Conservation (phyloP, 371 early-diverging fungal species). For the Polyrhizophydium stewartii region DNA sequence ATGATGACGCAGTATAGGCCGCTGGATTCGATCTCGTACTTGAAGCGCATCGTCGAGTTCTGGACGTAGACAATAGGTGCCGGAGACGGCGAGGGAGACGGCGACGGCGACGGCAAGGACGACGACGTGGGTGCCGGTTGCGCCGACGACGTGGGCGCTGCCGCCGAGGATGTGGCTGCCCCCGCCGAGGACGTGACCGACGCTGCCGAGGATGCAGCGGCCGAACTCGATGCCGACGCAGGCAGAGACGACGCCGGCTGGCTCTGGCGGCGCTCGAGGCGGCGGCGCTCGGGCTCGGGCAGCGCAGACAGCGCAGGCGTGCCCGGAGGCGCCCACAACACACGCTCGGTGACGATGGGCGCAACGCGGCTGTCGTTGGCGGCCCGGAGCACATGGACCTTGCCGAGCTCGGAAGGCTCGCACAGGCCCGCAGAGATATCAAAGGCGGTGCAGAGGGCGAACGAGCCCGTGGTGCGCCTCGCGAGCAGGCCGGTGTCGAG, state of each 20-base stretch:
- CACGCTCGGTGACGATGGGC: not conserved
- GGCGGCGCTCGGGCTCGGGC: not conserved
- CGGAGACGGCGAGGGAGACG: not conserved
- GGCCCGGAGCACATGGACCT: not conserved
- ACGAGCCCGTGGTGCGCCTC: too few relatives aligned
- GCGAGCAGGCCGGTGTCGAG: not conserved
- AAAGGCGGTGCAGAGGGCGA: not conserved
- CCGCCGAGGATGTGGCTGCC: too few relatives aligned
- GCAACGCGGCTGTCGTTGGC: too few relatives aligned
- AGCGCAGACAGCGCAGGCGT: not conserved
- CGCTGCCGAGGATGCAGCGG: too few relatives aligned
- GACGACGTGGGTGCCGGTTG: not conserved
- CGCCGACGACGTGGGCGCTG: not conserved
- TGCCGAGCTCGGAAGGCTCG: not conserved
- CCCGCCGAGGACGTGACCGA: too few relatives aligned
- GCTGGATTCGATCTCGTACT: not conserved
- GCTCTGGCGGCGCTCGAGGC: not conserved
- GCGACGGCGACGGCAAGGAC: not conserved
- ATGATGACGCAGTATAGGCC: not conserved
- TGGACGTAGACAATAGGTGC: not conserved
- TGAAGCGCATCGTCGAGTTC: not conserved
- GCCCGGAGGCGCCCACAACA: not conserved
- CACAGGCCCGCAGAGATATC: not conserved
- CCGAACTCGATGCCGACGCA: too few relatives aligned
- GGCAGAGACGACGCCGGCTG: too few relatives aligned